phyloP scores from a whole-genome alignment of 768 basidiomycete genomes.

The Collybia mongolica region DNA sequence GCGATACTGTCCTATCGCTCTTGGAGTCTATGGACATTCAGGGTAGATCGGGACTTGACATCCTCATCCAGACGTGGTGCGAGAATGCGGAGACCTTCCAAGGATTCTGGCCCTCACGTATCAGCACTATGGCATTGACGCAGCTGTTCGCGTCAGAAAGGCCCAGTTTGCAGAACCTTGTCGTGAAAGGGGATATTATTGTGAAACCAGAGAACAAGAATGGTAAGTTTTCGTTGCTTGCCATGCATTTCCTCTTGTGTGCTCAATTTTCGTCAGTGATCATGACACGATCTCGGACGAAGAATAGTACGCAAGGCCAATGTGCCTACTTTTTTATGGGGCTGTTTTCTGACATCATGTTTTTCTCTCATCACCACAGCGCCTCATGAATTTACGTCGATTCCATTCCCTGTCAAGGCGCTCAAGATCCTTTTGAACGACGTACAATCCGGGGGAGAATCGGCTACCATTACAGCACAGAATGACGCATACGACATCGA shows the following conservation, averaged over 20 bases:
- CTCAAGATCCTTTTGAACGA: constrained; percentile 88
- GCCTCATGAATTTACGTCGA: constrained; percentile 82
- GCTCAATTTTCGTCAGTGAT: constrained; percentile 62
- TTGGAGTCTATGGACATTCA: constrained; percentile 66
- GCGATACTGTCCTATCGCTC: constrained; percentile 73
- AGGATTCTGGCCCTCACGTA: constrained; percentile 89
- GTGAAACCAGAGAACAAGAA: constrained; percentile 77
- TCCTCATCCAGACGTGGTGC: constrained; percentile 91
- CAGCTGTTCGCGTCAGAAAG: constrained; percentile 69
- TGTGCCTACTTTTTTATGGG: constrained; percentile 8
- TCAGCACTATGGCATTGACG: constrained; percentile 81
- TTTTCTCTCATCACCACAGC: constrained; percentile 39
- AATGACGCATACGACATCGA: constrained; percentile 54
- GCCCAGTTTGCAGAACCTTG: constrained; percentile 62
- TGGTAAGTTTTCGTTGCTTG: constrained; percentile 48
- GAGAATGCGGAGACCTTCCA: constrained; percentile 95
- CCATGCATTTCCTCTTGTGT: constrained; percentile 5
- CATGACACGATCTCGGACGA: constrained; percentile 93
- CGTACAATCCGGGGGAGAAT: constrained; percentile 76
- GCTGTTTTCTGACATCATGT: constrained; percentile 27
- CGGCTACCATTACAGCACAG: constrained; percentile 59
- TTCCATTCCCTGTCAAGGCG: constrained; percentile 89
- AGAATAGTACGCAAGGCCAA: constrained; percentile 58
- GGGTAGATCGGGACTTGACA: constrained; percentile 70
- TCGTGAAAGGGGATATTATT: constrained; percentile 91